Conservation (phyloP, 2,329 filamentous ascomycete species). For the Graphilbum sp. region DNA sequence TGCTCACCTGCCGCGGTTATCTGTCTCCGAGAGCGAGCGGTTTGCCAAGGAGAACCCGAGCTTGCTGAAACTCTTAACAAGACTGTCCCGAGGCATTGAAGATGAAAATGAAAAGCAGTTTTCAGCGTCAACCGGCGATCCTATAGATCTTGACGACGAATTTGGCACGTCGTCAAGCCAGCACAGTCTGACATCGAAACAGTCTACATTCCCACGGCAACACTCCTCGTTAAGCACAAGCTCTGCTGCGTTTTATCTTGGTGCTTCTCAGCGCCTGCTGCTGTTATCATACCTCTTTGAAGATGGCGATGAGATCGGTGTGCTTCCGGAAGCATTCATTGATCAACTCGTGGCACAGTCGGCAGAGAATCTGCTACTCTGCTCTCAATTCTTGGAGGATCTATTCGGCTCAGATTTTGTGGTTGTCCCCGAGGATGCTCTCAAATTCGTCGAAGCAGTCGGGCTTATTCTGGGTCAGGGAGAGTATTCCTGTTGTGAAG, state of each 20-base stretch:
- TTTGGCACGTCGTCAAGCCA: slow-evolving; percentile 44
- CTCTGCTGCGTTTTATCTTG: slow-evolving; percentile 28
- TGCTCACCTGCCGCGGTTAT: slow-evolving; percentile 29
- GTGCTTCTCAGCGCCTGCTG: slow-evolving; percentile 28
- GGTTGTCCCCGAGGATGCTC: slow-evolving; percentile 28
- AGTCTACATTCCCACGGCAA: slow-evolving; percentile 27
- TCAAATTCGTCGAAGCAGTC: slow-evolving; percentile 30
- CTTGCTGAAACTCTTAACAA: slow-evolving; percentile 26
- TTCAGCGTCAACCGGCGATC: slow-evolving; percentile 25
- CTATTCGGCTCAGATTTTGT: slow-evolving; percentile 36
- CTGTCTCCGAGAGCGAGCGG: slow-evolving; percentile 18
- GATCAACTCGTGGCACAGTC: slow-evolving; percentile 30
- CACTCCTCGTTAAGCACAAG: slow-evolving; percentile 25
- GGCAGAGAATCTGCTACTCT: slow-evolving; percentile 37
- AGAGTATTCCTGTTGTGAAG: slow-evolving; percentile 58
- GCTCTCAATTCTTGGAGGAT: slow-evolving; percentile 31
- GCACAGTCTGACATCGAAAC: slow-evolving; percentile 19
- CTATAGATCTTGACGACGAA: slow-evolving; percentile 52
- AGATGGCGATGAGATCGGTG: slow-evolving; percentile 27
- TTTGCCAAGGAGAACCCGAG: slow-evolving; percentile 22
- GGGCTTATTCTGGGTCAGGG: slow-evolving; percentile 36
- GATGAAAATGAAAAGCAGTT: slow-evolving; percentile 18
- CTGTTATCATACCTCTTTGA: slow-evolving; percentile 26
- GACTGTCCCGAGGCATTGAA: slow-evolving; percentile 19
- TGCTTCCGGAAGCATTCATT: slow-evolving; percentile 33